Evolutionary conservation across 176 grass and related monocot genomes (phyloP).

Genomic region (Eragrostis curvula): DNA sequence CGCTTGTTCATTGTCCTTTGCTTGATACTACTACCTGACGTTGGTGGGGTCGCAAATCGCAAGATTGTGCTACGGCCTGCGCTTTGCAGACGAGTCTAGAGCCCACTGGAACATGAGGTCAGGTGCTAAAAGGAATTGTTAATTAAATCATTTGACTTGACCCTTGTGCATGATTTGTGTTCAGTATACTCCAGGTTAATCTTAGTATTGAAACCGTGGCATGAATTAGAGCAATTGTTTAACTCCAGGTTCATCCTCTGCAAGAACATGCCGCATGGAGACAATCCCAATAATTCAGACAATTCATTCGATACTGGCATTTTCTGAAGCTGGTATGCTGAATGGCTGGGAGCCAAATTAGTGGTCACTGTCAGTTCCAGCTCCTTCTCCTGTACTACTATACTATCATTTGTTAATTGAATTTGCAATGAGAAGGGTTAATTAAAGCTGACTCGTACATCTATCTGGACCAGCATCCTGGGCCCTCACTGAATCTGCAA

Average conservation of each 20-base stretch:
- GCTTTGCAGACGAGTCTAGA: not conserved
- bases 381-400: not conserved
- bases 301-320: not conserved
- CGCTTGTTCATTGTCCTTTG: not conserved
- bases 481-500: not conserved
- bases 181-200: not conserved
- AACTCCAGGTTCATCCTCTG: no score
- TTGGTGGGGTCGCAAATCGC: not conserved
- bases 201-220: no score
- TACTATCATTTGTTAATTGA: not conserved
- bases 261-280: no score
- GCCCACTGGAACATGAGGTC: not conserved
- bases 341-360: not conserved
- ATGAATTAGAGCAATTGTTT: no score
- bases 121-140: not conserved
- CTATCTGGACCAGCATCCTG: not conserved
- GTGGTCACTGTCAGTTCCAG: slow-evolving; percentile 13
- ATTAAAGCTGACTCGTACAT: not conserved
- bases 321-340: not conserved
- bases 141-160: not conserved
- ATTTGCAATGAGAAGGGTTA: not conserved
- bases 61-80: not conserved
- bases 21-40: not conserved
- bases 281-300: not conserved
- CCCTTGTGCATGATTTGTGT: not conserved